Conservation (phyloP, 1,139 yeast genomes). For the Candida tetrigidarum region DNA sequence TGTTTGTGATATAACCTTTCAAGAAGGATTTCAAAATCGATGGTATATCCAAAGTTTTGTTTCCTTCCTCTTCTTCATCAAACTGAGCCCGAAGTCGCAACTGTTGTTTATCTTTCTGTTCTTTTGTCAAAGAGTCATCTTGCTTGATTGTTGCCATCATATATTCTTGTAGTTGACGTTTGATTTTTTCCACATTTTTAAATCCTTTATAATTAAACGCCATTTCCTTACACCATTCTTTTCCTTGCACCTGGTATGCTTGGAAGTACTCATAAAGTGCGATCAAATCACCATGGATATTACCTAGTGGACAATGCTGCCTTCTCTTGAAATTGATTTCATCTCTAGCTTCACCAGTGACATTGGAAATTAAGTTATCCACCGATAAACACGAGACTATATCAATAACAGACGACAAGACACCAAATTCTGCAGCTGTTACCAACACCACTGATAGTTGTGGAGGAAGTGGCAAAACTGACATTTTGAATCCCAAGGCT, state of each 20-base stretch:
- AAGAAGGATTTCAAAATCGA: slow-evolving; percentile 75
- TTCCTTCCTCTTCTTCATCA: slow-evolving; percentile 25
- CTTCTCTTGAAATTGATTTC: slow-evolving; percentile 69
- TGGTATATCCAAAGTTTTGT: slow-evolving; percentile 52
- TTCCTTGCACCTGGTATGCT: slow-evolving; percentile 58
- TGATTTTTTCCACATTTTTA: slow-evolving; percentile 73
- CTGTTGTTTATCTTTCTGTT: slow-evolving; percentile 33
- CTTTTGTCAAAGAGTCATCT: slow-evolving; percentile 34
- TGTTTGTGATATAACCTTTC: slow-evolving; percentile 79
- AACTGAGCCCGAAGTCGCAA: slow-evolving; percentile 33
- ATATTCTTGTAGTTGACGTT: slow-evolving; percentile 76
- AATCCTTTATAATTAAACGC: slow-evolving; percentile 81
- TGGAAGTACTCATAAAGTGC: slow-evolving; percentile 80
- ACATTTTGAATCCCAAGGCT: slow-evolving; percentile 83
- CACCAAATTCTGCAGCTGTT: slow-evolving; percentile 62
- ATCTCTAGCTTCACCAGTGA: slow-evolving; percentile 76
- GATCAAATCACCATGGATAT: slow-evolving; percentile 78
- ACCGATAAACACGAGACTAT: slow-evolving; percentile 93
- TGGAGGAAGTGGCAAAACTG: slow-evolving; percentile 95
- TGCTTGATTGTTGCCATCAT: slow-evolving; percentile 54
- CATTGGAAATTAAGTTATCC: slow-evolving; percentile 78
- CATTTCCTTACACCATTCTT: slow-evolving; percentile 82
- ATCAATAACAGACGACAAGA: slow-evolving; percentile 73
- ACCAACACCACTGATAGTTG: slow-evolving; percentile 91
- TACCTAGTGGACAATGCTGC: slow-evolving; percentile 69